Base-by-base conservation (phyloP, 1,139 yeast species). In the Sugiyamaella japonica region DNA sequence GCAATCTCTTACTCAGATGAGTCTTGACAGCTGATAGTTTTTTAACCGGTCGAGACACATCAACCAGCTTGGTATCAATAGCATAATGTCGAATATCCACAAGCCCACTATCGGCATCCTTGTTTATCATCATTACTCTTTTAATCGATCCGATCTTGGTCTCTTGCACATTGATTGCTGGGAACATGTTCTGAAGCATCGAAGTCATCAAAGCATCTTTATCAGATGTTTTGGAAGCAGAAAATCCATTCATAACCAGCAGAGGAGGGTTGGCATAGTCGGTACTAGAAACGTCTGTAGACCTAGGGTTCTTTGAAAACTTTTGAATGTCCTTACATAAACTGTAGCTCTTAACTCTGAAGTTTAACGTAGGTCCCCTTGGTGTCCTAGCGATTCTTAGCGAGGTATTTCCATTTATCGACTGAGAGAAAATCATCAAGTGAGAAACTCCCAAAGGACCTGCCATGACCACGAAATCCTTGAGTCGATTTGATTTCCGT, bases 381-480 rank as follows among this genome's bases (percentile, higher is more conserved):
- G 99, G 97, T 75, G 93, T 82, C 65, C 89, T 82, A 1, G 95
- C 91, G 52, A 95, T 73, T 66, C 98, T 81, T 62, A 95, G 75
- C 49, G 93, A 85, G 9, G 95, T 85, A 57, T 84, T 85, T 7
- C 97, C 98, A 1, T 86, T 76, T 44, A 79, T 80, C 44, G 89
- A 82, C 68, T 89, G 96, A 60, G 91, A 86, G 74, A 93, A 90
- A 25, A 93, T 77, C 73, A 93, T 82, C 67, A 95, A 72, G 70
- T 93, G 97, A 7, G 93, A 79, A 12, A 95, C 97, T 37, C 97
- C 96, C 52, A 93, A 76, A 7, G 99, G 98, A 3, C 99, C 99
- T 38, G 97, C 90, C 97, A 93, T 91, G 20, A 90, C 96, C 16
- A 91, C 81, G 65, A 88, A 93, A 72, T 93, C 99, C 70, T 86